phyloP scores from a whole-genome alignment of 2,329 filamentous ascomycete species.

The Phoma sp. region DNA sequence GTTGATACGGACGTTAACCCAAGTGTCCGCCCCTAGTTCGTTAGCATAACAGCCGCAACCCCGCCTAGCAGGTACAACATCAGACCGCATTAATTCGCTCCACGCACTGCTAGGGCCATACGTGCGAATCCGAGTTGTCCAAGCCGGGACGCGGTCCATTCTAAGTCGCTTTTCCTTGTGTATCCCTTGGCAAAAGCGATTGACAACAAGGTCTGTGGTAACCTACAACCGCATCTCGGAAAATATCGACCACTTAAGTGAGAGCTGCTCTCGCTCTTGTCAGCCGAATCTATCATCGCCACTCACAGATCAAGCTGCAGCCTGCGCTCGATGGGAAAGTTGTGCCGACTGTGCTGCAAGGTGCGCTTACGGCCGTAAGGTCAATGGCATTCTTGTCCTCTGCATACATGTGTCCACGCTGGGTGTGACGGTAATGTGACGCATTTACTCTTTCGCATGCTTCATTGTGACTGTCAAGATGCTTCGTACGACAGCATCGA shows the following conservation, averaged over 20 bases:
- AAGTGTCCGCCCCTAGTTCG: neutral
- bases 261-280: neutral
- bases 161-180: slow-evolving; percentile 22
- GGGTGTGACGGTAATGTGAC: neutral
- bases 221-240: neutral
- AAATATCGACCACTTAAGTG: neutral
- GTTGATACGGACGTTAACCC: neutral
- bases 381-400: neutral
- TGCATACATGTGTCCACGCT: neutral
- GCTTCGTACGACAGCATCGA: neutral
- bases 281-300: slow-evolving; percentile 1
- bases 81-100: slow-evolving; percentile 1
- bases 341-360: neutral
- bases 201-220: neutral
- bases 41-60: slow-evolving; percentile 15
- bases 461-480: neutral
- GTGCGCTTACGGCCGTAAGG: slow-evolving; percentile 6
- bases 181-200: neutral
- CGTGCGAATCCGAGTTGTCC: neutral
- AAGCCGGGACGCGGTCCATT: slow-evolving; percentile 11
- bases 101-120: slow-evolving; percentile 1
- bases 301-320: neutral
- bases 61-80: neutral
- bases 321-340: neutral
- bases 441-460: neutral